A percentile compares a stretch with the other conserved stretches of the same genome.
These are phyloP conservation scores for Boechera divaricarpa DNA, from an alignment of 345 rosid genomes.

Conservation along the genomic window DNA sequence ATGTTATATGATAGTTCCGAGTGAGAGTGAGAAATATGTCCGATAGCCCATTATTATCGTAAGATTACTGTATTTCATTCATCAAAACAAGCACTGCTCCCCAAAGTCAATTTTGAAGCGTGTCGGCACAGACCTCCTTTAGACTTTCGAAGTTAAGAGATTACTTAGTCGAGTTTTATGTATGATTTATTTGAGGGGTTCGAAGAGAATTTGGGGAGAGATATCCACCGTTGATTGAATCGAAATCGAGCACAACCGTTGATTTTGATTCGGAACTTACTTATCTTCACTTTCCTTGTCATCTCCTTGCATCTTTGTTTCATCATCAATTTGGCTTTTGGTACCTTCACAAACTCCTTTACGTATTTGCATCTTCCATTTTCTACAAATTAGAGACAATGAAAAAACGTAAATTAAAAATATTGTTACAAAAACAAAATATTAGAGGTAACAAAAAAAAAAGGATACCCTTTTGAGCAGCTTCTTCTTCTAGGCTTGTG, in stretches of 20 bases:
- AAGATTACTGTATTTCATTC: background rate
- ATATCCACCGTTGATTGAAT: slow-evolving; percentile 55
- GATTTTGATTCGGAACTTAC: slow-evolving; percentile 67
- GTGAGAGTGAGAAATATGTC: too few relatives aligned
- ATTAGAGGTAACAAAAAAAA: background rate
- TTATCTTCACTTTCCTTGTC: slow-evolving; percentile 58
- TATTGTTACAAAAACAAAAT: background rate
- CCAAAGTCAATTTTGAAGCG: background rate
- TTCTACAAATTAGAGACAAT: slow-evolving; percentile 39
- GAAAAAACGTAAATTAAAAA: background rate
- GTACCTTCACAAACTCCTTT: slow-evolving; percentile 47
- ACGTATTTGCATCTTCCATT: slow-evolving; percentile 50
- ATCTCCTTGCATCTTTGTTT: slow-evolving; percentile 57
- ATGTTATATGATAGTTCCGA: too few relatives aligned
- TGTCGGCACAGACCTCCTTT: background rate
- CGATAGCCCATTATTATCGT: background rate
- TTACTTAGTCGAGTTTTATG: slow-evolving; percentile 52
- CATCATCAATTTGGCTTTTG: slow-evolving; percentile 49
- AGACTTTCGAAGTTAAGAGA: background rate
- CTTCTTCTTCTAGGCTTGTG: slow-evolving; percentile 50
- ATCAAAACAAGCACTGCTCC: background rate
- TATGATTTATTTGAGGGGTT: slow-evolving; percentile 49
- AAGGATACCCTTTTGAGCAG: slow-evolving; percentile 35
- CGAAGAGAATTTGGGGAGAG: slow-evolving; percentile 61
- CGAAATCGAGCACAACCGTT: slow-evolving; percentile 65